Percentiles rank a stretch among this genome's conserved stretches.
phyloP scores from a whole-genome alignment of 2,329 filamentous ascomycete genomes.

The Ascochyta koolunga region DNA sequence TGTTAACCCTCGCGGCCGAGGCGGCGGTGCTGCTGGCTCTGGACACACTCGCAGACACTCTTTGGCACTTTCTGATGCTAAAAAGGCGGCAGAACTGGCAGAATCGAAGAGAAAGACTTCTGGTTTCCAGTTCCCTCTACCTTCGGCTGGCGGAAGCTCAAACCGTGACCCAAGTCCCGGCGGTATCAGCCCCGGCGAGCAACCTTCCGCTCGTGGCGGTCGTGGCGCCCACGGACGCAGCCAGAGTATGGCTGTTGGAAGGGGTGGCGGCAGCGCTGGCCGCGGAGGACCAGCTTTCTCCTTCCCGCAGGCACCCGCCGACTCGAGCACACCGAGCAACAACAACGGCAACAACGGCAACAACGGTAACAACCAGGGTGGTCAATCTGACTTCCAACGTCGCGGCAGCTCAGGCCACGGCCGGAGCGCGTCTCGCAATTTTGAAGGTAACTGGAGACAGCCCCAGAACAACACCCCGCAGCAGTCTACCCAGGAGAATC shows the following conservation, averaged over 20 bases:
- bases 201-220: conserved; percentile 47
- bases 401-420: conserved; percentile 81
- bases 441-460: conserved; percentile 97
- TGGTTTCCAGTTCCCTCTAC: conserved; percentile 91
- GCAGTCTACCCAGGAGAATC: conserved; percentile 55
- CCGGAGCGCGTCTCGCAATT: conserved; percentile 86
- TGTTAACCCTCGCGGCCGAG: conserved; percentile 72
- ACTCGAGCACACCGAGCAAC: conserved; percentile 49
- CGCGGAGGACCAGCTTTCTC: conserved; percentile 76
- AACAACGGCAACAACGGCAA: conserved; percentile 46
- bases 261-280: conserved; percentile 66
- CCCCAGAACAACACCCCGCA: conserved; percentile 64
- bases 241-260: conserved; percentile 85
- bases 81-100: conserved; percentile 94
- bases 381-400: conserved; percentile 70
- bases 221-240: conserved; percentile 71
- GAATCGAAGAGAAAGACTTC: conserved; percentile 96
- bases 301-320: conserved; percentile 64
- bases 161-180: conserved; percentile 65
- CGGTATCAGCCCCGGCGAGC: conserved; percentile 44
- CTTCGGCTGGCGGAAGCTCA: conserved; percentile 64
- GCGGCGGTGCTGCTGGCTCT: conserved; percentile 67
- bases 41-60: conserved; percentile 96
- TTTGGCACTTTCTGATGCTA: conserved; percentile 90
- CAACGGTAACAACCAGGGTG: conserved; percentile 39